phyloP scores from a whole-genome alignment of 805 yeast species.

The Suhomyces sp. region DNA sequence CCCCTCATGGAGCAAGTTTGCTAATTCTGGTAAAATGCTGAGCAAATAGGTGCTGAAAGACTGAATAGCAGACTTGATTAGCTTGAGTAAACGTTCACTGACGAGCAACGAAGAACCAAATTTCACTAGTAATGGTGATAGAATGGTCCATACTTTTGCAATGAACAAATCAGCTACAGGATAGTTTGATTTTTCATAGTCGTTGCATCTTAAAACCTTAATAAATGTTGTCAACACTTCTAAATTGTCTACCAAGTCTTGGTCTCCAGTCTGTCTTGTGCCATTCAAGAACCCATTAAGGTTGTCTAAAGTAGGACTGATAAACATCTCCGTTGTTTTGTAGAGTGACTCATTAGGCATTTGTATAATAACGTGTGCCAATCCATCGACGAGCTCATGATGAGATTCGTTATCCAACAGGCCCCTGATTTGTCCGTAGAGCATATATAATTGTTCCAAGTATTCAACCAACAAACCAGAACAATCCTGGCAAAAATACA shows the following conservation, averaged over 20 bases:
- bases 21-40: slow-evolving; percentile 62
- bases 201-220: slow-evolving; percentile 50
- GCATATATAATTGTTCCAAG: slow-evolving; percentile 69
- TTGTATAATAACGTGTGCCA: slow-evolving; percentile 74
- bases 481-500: slow-evolving; percentile 94
- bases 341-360: slow-evolving; percentile 53
- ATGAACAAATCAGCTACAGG: slow-evolving; percentile 55
- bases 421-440: slow-evolving; percentile 56
- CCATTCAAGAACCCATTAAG: slow-evolving; percentile 23
- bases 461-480: slow-evolving; percentile 59
- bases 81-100: slow-evolving; percentile 72
- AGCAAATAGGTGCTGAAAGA: slow-evolving; percentile 54
- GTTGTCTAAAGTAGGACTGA: slow-evolving; percentile 56
- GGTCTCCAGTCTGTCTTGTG: slow-evolving; percentile 1
- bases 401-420: slow-evolving; percentile 64
- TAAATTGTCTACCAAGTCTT: slow-evolving; percentile 59
- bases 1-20: slow-evolving; percentile 64
- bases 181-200: slow-evolving; percentile 34
- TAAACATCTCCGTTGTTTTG: slow-evolving; percentile 57
- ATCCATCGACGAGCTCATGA: slow-evolving; percentile 82
- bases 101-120: slow-evolving; percentile 61
- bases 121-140: slow-evolving; percentile 45
- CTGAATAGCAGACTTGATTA: slow-evolving; percentile 63
- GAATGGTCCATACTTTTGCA: slow-evolving; percentile 58
- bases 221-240: slow-evolving; percentile 66